Evolutionary conservation across 2,329 filamentous ascomycete species (phyloP).

Genomic region (Geosmithia morbida): DNA sequence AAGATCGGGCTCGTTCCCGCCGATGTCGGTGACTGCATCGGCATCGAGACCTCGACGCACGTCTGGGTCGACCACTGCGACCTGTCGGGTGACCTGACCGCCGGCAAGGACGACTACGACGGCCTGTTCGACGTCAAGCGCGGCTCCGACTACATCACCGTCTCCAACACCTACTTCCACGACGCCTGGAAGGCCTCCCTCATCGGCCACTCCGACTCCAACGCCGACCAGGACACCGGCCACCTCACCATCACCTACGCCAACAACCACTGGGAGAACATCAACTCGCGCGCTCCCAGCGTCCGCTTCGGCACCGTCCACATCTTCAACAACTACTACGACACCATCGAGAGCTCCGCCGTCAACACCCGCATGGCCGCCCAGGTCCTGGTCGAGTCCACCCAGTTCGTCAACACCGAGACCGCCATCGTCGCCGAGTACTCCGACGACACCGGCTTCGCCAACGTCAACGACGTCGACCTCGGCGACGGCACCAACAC

Average conservation of each 20-base stretch:
- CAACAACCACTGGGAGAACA: slow-evolving; percentile 51
- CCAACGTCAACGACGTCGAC: slow-evolving; percentile 21
- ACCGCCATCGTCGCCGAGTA: slow-evolving; percentile 18
- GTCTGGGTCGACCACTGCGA: slow-evolving; percentile 58
- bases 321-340: slow-evolving; percentile 38
- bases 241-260: slow-evolving; percentile 49
- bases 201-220: slow-evolving; percentile 44
- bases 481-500: slow-evolving; percentile 29
- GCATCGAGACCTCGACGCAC: slow-evolving; percentile 40
- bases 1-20: slow-evolving; percentile 40
- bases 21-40: slow-evolving; percentile 42
- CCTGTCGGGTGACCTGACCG: slow-evolving; percentile 40
- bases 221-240: slow-evolving; percentile 42
- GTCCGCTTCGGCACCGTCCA: slow-evolving; percentile 54
- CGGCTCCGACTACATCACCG: slow-evolving; percentile 45
- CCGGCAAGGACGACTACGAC: slow-evolving; percentile 58
- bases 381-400: slow-evolving; percentile 44
- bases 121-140: slow-evolving; percentile 51
- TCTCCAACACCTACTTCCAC: slow-evolving; percentile 25
- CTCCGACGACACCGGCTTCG: slow-evolving; percentile 23
- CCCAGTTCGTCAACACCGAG: slow-evolving; percentile 25
- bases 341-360: slow-evolving; percentile 23
- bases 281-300: slow-evolving; percentile 48
- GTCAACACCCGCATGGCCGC: slow-evolving; percentile 43
- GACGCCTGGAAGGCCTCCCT: slow-evolving; percentile 42